These are phyloP conservation scores for Saccharomyces pastorianus DNA, from an alignment of 1,139 yeast species.

Conservation along the genomic window DNA sequence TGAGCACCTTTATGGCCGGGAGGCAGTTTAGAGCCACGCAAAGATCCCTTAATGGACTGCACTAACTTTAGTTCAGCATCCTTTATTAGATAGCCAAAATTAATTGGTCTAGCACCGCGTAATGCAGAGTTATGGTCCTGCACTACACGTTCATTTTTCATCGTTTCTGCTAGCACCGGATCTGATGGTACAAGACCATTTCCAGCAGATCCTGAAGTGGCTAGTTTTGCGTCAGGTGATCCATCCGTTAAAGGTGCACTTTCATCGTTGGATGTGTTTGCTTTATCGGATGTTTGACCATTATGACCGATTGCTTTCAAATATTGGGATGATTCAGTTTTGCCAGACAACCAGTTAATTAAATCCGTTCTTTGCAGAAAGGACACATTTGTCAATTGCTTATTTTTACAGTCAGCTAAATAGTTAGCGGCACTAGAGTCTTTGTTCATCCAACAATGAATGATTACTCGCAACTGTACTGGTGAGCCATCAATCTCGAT, in stretches of 20 bases:
- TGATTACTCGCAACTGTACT: slow-evolving; percentile 53
- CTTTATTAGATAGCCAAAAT: slow-evolving; percentile 63
- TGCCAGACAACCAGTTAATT: slow-evolving; percentile 71
- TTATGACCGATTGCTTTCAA: slow-evolving; percentile 22
- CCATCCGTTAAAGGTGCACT: slow-evolving; percentile 1
- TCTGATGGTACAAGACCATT: slow-evolving; percentile 17
- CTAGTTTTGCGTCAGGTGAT: background rate
- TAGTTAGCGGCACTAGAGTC: slow-evolving; percentile 79
- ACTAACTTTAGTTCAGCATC: slow-evolving; percentile 63
- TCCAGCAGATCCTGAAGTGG: background rate
- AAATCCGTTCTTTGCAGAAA: slow-evolving; percentile 83
- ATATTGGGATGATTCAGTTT: slow-evolving; percentile 49
- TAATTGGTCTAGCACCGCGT: slow-evolving; percentile 68
- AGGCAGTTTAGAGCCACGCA: slow-evolving; percentile 14
- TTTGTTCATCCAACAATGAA: slow-evolving; percentile 73
- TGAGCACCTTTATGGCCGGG: slow-evolving; percentile 27
- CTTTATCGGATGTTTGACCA: background rate
- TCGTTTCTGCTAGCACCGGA: slow-evolving; percentile 48
- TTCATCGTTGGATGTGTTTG: slow-evolving; percentile 3
- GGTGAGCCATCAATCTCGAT: slow-evolving; percentile 47
- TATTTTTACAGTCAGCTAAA: slow-evolving; percentile 59
- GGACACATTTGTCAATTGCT: slow-evolving; percentile 61
- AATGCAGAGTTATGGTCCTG: slow-evolving; percentile 74
- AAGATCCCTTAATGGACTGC: slow-evolving; percentile 40
- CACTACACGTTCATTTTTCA: slow-evolving; percentile 55